phyloP scores from a whole-genome alignment of 768 basidiomycete genomes.

The Kwoniella heveanensis region DNA sequence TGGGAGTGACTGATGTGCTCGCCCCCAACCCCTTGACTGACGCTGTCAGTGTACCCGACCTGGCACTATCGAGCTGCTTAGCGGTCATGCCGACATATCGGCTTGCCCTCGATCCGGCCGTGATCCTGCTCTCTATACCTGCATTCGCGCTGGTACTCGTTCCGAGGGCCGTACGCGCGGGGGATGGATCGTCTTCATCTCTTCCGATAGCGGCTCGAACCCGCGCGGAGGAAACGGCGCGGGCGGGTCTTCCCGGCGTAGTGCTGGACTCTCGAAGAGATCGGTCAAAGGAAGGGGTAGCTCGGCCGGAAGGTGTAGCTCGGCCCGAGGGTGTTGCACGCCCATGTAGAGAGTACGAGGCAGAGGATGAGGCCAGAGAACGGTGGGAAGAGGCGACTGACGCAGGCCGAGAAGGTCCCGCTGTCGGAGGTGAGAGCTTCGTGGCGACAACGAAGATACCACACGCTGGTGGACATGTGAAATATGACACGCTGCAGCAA shows the following conservation, averaged over 20 bases:
- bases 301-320: conserved; percentile 52
- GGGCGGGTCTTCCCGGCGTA: conserved; percentile 12
- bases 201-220: not conserved
- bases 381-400: conserved; percentile 75
- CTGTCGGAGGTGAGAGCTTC: conserved; percentile 79
- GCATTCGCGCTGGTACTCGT: conserved; percentile 44
- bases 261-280: conserved; percentile 30
- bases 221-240: conserved; percentile 18
- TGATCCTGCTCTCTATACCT: conserved; percentile 60
- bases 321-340: conserved; percentile 58
- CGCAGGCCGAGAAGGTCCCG: conserved; percentile 68
- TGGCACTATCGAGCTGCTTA: conserved; percentile 66
- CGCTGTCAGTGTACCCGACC: conserved; percentile 33
- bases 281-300: conserved; percentile 39
- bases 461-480: conserved; percentile 77
- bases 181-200: conserved; percentile 29
- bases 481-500: conserved; percentile 72
- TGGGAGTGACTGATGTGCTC: conserved; percentile 39
- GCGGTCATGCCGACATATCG: conserved; percentile 84
- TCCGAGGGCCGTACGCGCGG: conserved; percentile 32
- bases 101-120: conserved; percentile 79
- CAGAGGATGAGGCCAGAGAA: conserved; percentile 40
- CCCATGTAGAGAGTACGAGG: conserved; percentile 53
- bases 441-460: conserved; percentile 85
- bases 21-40: conserved; percentile 31